phyloP scores from a whole-genome alignment of 164 flowering plant species.

The Nelumbo lutea region DNA sequence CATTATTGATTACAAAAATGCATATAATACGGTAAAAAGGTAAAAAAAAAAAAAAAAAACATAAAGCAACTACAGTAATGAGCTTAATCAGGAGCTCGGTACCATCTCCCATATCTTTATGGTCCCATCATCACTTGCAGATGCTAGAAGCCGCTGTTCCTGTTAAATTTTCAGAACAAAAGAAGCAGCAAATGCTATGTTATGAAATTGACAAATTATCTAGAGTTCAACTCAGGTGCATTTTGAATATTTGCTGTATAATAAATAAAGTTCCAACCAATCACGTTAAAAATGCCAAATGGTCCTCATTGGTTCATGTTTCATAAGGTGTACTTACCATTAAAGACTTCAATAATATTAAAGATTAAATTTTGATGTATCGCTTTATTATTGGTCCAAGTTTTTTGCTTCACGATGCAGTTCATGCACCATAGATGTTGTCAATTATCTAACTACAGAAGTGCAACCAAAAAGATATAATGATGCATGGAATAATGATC shows the following conservation, averaged over 20 bases:
- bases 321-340: no score
- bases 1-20: background rate
- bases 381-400: no score
- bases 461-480: no score
- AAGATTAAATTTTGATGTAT: no score
- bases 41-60: background rate
- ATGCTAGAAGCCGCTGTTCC: constrained; percentile 67
- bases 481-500: no score
- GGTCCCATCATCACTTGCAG: constrained; percentile 83
- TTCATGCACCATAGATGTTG: no score
- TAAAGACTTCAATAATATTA: no score
- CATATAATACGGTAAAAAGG: background rate
- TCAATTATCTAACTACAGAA: no score
- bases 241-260: no score
- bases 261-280: no score
- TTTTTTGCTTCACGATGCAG: no score
- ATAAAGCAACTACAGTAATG: background rate
- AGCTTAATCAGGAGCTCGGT: constrained; percentile 21
- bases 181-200: background rate
- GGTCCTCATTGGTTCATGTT: background rate
- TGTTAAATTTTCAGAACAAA: constrained; percentile 19
- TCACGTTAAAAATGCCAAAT: no score
- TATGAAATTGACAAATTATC: background rate
- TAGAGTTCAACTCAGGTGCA: background rate
- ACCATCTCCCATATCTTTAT: constrained; percentile 82